phyloP scores from a whole-genome alignment of 2,329 filamentous ascomycete genomes.

The Aureobasidium sp. region DNA sequence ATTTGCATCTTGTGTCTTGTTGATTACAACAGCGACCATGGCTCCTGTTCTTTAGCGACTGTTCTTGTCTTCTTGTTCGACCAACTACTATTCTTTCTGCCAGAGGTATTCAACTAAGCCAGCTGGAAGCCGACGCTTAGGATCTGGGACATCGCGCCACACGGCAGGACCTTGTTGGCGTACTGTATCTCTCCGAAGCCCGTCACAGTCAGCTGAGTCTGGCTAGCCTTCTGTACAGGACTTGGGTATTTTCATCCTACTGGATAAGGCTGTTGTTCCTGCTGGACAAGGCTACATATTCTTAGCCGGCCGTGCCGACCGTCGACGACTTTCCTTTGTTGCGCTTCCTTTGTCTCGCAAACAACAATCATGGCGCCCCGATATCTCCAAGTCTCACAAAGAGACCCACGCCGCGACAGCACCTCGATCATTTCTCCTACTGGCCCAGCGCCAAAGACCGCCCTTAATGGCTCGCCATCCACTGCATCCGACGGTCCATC shows the following conservation, averaged over 20 bases:
- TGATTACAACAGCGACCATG: not conserved
- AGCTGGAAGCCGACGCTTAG: not conserved
- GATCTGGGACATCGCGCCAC: not conserved
- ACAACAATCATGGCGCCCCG: not conserved
- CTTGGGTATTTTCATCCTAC: not conserved
- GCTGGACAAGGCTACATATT: not conserved
- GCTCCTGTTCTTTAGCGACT: not conserved
- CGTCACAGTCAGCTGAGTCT: conserved; percentile 1
- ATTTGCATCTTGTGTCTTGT: not conserved
- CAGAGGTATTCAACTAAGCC: too few relatives aligned
- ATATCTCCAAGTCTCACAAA: conserved; percentile 7
- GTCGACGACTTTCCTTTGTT: not conserved
- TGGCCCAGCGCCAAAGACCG: not conserved
- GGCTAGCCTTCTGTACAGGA: not conserved
- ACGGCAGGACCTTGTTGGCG: conserved; percentile 6
- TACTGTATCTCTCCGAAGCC: not conserved
- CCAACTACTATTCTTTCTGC: not conserved
- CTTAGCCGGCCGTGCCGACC: not conserved
- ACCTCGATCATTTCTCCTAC: not conserved
- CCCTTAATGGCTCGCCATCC: not conserved
- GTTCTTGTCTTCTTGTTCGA: not conserved
- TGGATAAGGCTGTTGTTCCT: not conserved
- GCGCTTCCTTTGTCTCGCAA: not conserved
- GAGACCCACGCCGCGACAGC: conserved; percentile 1
- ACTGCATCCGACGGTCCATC: not conserved